Evolutionary conservation across 225 moss, liverwort and hornwort genomes (phyloP), one percentile per base, ranked within the genome.

Genomic region (Rhytidiadelphus loreus): DNA sequence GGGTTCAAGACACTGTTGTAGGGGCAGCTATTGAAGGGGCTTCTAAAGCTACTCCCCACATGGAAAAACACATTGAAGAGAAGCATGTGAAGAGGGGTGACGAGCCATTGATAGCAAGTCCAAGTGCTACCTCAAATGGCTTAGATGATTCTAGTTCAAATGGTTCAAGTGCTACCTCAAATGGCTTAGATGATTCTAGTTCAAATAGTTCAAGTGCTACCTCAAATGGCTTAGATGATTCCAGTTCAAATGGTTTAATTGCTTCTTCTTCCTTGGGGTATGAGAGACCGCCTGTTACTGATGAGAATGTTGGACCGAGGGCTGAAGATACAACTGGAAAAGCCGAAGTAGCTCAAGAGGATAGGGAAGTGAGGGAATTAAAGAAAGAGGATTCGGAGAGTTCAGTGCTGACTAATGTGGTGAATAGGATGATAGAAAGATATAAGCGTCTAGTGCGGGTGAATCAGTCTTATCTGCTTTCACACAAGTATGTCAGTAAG

Each of bases 51-150:
- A 84, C 93, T 84, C 90, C 92, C 72, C 92, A 83, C 83, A 93
- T 94, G 93, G 94, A 94, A 85, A 94, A 93, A 71, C 93, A 87
- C 70, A 85, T 93, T 55, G 90, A 93, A 89, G 89, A 93, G n/a
- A 92, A 88, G 68, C 85, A 89, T 73, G 68, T 71, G 86, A 86
- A 91, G 81, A 84, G 85, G 55, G 89, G 43, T 65, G 88, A 92
- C 29, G 87, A 35, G 63, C 62, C 87, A 60, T 85, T 90, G 56
- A 69, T 87, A 85, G 89, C 87, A 60, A 87, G 83, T 79, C 69
- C 87, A 58, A 90, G 30, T 90, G 77, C 33, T 77, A 30, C 46
- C 69, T 86, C 88, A 87, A 87, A 82, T 85, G 46, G 35, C 50
- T 84, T 86, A 58, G 84, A 52, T 55, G 55, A 43, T 80, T 73